Conservation (phyloP, 164 flowering plant species). For the Tetracentron sinense region DNA sequence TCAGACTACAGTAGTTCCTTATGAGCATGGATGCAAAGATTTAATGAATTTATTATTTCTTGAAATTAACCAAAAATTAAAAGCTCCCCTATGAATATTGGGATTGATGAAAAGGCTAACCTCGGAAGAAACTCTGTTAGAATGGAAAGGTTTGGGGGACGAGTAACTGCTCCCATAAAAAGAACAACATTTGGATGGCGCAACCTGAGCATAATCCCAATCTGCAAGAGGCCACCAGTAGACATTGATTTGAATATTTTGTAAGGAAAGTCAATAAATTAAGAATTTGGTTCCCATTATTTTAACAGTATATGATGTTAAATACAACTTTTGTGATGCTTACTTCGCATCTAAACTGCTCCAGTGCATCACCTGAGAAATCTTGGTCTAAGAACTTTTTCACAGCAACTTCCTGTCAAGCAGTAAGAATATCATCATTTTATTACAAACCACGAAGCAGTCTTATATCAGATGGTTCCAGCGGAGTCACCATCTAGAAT, state of each 20-base stretch:
- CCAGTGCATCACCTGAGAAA: slow-evolving; percentile 80
- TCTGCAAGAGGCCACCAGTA: slow-evolving; percentile 39
- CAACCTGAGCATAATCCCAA: slow-evolving; percentile 85
- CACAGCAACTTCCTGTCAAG: slow-evolving; percentile 93
- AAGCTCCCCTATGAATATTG: not conserved
- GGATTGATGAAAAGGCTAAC: slow-evolving; percentile 26
- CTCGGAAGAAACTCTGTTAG: slow-evolving; percentile 93
- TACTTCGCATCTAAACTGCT: slow-evolving; percentile 88
- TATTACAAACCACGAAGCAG: slow-evolving; percentile 6
- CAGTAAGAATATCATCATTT: slow-evolving; percentile 10
- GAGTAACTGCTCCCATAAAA: slow-evolving; percentile 98
- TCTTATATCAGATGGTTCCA: slow-evolving; percentile 9
- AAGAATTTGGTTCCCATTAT: not conserved
- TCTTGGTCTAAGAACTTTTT: slow-evolving; percentile 93
- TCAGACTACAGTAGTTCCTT: not conserved
- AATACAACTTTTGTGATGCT: slow-evolving; percentile 19
- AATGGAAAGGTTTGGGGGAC: slow-evolving; percentile 89
- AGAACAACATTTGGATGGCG: slow-evolving; percentile 98
- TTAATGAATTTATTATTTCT: not conserved
- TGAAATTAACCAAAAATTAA: not conserved
- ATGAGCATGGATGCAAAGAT: not conserved
- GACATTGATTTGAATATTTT: slow-evolving; percentile 9
- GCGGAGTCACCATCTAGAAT: not conserved
- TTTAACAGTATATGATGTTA: not conserved
- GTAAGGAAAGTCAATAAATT: not conserved